A percentile compares a stretch with the other conserved stretches of the same genome.
Conservation (phyloP, 208 protist genomes). For the Sergeia podlipaevii region DNA sequence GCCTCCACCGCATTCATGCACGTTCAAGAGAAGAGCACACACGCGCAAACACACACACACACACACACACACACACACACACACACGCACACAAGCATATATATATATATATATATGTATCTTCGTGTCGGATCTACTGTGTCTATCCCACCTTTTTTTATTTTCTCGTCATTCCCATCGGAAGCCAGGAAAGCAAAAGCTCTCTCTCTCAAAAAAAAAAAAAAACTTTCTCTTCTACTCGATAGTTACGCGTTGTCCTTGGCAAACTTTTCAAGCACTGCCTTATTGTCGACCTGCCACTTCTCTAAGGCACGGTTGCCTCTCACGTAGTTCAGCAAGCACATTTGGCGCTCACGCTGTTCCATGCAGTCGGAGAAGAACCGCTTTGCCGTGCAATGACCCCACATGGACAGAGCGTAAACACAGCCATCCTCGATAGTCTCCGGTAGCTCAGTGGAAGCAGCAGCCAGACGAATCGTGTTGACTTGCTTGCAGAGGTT, state of each 20-base stretch:
- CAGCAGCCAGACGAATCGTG: slow-evolving; percentile 18
- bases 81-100: no score
- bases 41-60: no score
- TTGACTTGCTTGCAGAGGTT: slow-evolving; percentile 48
- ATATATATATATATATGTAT: no score
- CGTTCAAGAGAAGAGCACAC: no score
- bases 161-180: no score
- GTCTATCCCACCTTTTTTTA: no score
- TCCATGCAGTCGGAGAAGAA: slow-evolving; percentile 76
- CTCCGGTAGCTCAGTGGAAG: slow-evolving; percentile 29
- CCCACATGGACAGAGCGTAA: slow-evolving; percentile 66
- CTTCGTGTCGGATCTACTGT: no score
- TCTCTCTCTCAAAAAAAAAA: not conserved
- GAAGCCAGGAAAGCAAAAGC: slow-evolving; percentile 1
- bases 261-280: slow-evolving; percentile 24
- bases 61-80: no score
- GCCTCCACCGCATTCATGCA: no score
- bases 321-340: slow-evolving; percentile 17
- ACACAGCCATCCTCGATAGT: slow-evolving; percentile 30
- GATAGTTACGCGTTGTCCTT: slow-evolving; percentile 12
- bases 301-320: slow-evolving; percentile 39
- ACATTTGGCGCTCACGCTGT: slow-evolving; percentile 55
- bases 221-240: slow-evolving; percentile 2
- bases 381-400: slow-evolving; percentile 60
- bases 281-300: slow-evolving; percentile 41